phyloP scores from a whole-genome alignment of 1,284 basidiomycete species.

The Rhodotorula sp. region DNA sequence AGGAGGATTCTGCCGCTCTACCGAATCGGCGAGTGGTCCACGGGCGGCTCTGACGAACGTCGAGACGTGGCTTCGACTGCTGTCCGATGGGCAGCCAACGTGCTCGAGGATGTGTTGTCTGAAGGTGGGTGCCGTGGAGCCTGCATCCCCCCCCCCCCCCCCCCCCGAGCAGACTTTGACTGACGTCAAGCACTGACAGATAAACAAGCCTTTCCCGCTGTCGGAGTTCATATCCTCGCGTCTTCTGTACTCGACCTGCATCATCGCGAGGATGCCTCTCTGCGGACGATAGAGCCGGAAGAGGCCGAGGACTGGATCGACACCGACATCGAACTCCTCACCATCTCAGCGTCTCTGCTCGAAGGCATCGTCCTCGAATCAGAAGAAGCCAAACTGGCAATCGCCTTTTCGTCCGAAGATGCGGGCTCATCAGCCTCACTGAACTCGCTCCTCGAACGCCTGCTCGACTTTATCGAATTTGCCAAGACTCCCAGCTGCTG shows the following conservation, averaged over 20 bases:
- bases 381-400: constrained; percentile 65
- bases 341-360: constrained; percentile 67
- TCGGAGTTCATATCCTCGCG: constrained; percentile 60
- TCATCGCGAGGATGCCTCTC: constrained; percentile 57
- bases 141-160: too few relatives aligned
- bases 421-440: constrained; percentile 43
- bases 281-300: constrained; percentile 55
- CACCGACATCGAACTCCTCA: constrained; percentile 67
- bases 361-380: constrained; percentile 73
- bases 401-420: constrained; percentile 64
- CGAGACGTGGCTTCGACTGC: constrained; percentile 56
- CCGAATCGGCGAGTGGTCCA: constrained; percentile 62
- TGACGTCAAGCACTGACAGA: constrained; percentile 47
- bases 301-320: constrained; percentile 59
- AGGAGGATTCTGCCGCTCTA: constrained; percentile 59
- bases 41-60: constrained; percentile 55
- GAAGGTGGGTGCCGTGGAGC: constrained; percentile 20
- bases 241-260: constrained; percentile 61
- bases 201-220: constrained; percentile 51
- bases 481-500: constrained; percentile 66
- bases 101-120: constrained; percentile 33
- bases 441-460: constrained; percentile 57
- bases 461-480: constrained; percentile 69
- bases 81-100: constrained; percentile 29
- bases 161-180: neutral